These are phyloP conservation scores for Diplodia intermedia DNA, from an alignment of 2,329 filamentous ascomycete genomes.

Conservation along the genomic window DNA sequence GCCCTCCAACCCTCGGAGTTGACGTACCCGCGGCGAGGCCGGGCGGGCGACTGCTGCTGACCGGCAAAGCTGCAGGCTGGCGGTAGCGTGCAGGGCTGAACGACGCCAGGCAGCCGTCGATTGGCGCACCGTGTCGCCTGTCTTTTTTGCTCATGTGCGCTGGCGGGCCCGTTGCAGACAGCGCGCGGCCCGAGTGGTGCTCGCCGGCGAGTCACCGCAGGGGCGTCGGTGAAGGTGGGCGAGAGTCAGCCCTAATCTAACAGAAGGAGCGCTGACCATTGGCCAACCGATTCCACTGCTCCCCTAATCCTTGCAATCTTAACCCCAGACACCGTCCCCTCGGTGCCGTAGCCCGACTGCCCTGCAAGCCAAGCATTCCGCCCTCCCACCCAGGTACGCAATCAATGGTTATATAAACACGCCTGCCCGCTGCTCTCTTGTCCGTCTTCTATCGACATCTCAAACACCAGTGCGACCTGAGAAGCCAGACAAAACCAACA, in stretches of 20 bases:
- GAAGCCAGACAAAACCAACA: not conserved
- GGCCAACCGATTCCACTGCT: not conserved
- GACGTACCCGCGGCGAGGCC: constrained; percentile 18
- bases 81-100: not conserved
- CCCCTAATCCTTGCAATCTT: constrained; percentile 4
- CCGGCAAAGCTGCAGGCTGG: constrained; percentile 2
- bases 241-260: constrained; percentile 11
- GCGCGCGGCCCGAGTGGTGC: constrained; percentile 19
- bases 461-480: not conserved
- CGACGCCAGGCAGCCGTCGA: constrained; percentile 22
- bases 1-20: constrained; percentile 3
- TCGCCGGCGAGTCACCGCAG: constrained; percentile 11
- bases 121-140: constrained; percentile 12
- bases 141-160: constrained; percentile 26
- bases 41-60: constrained; percentile 13
- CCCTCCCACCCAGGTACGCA: not conserved
- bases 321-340: constrained; percentile 21
- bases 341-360: constrained; percentile 13
- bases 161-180: constrained; percentile 17
- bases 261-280: not conserved
- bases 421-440: constrained; percentile 2
- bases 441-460: not conserved
- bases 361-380: constrained; percentile 26
- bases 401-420: constrained; percentile 2
- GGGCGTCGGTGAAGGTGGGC: constrained; percentile 16